Evolutionary conservation across 192 early-diverging fungal genomes (phyloP).

Genomic region (Coemansia sp.): DNA sequence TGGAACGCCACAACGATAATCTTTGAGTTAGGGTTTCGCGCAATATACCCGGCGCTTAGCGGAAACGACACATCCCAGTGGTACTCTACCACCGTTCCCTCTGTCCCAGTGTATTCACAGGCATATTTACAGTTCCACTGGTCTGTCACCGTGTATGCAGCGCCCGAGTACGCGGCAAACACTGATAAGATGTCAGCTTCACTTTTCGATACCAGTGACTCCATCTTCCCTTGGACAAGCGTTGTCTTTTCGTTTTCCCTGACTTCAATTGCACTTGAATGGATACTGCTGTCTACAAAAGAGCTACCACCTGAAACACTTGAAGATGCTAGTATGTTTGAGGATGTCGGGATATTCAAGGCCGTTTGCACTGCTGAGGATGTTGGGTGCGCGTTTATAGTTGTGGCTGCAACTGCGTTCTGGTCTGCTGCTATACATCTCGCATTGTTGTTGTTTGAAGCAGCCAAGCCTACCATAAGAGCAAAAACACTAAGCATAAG

Average conservation of each 20-base stretch:
- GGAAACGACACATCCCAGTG: constrained; percentile 34
- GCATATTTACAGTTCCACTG: constrained; percentile 41
- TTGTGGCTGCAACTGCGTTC: too few relatives aligned
- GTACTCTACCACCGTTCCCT: constrained; percentile 42
- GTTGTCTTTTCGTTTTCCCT: background rate
- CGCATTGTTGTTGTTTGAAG: too few relatives aligned
- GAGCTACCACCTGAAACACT: background rate
- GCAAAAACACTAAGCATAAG: too few relatives aligned
- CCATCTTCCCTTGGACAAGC: background rate
- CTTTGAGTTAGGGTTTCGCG: constrained; percentile 27
- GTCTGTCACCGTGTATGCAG: constrained; percentile 41
- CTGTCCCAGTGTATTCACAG: constrained; percentile 42
- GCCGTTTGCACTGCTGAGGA: too few relatives aligned
- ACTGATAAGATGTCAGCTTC: constrained; percentile 23
- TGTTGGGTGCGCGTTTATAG: too few relatives aligned
- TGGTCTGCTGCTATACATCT: too few relatives aligned
- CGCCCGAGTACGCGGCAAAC: constrained; percentile 45
- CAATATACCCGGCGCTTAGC: constrained; percentile 44
- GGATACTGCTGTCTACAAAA: background rate
- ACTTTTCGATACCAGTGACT: background rate
- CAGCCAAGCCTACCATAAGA: too few relatives aligned
- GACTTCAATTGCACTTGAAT: background rate
- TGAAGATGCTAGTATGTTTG: too few relatives aligned
- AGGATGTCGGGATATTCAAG: too few relatives aligned
- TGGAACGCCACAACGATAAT: constrained; percentile 43